phyloP scores from a whole-genome alignment of 2,329 filamentous ascomycete species.

The Cladophialophora bantiana region DNA sequence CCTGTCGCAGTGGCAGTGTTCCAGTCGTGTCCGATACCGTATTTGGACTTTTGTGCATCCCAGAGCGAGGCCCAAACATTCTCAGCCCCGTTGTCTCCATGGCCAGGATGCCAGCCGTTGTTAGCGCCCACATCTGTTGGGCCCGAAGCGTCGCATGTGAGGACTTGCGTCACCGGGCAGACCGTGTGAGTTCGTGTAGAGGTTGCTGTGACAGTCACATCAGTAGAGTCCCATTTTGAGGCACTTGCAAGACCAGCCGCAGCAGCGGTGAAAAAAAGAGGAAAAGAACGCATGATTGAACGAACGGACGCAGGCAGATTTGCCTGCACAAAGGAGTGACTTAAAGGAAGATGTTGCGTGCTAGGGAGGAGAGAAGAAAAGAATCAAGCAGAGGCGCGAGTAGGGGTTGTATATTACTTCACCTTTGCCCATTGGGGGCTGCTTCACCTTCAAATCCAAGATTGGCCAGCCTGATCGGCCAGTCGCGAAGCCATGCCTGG shows the following conservation, averaged over 20 bases:
- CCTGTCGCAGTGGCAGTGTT: slow-evolving; percentile 20
- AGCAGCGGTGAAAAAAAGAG: slow-evolving; percentile 32
- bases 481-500: slow-evolving; percentile 13
- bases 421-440: slow-evolving; percentile 4
- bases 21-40: slow-evolving; percentile 32
- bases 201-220: slow-evolving; percentile 33
- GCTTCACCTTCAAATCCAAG: not conserved
- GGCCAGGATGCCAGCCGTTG: slow-evolving; percentile 10
- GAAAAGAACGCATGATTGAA: slow-evolving; percentile 36
- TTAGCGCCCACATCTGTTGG: slow-evolving; percentile 13
- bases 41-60: slow-evolving; percentile 31
- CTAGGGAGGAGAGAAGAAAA: slow-evolving; percentile 14
- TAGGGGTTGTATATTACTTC: slow-evolving; percentile 27
- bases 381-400: slow-evolving; percentile 3
- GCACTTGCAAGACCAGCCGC: slow-evolving; percentile 28
- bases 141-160: slow-evolving; percentile 20
- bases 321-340: slow-evolving; percentile 37
- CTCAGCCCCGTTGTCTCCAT: slow-evolving; percentile 17
- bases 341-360: slow-evolving; percentile 22
- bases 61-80: slow-evolving; percentile 30
- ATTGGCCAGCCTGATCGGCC: slow-evolving; percentile 28
- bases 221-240: slow-evolving; percentile 6
- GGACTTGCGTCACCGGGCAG: slow-evolving; percentile 26
- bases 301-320: slow-evolving; percentile 35
- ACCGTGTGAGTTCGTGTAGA: slow-evolving; percentile 30